Percentiles rank a stretch among this genome's conserved stretches.
Evolutionary conservation across 164 flowering plant species (phyloP).

Genomic region (Cinnamomum chago): DNA sequence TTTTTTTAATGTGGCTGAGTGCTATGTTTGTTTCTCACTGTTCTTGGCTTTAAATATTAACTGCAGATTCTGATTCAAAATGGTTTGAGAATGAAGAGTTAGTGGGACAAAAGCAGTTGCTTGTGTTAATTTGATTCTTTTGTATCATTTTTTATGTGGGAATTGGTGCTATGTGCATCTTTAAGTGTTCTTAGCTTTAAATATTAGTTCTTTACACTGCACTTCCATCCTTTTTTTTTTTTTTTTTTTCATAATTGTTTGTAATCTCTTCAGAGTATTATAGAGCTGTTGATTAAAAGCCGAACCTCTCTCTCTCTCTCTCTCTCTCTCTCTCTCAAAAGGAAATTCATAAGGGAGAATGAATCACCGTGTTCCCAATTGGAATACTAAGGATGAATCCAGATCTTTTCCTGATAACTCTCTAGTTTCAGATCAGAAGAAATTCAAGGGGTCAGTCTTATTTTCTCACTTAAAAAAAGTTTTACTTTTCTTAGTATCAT

Average conservation of each 20-base stretch:
- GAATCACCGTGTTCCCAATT: constrained; percentile 42
- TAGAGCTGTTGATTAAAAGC: constrained; percentile 9
- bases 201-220: not conserved
- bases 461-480: not conserved
- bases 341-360: constrained; percentile 17
- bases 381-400: constrained; percentile 38
- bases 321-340: not conserved
- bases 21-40: too few species aligned
- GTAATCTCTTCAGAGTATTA: not conserved
- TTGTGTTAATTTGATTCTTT: not conserved
- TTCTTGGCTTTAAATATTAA: too few species aligned
- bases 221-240: not conserved
- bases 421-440: constrained; percentile 29
- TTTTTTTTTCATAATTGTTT: not conserved
- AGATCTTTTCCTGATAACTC: constrained; percentile 14
- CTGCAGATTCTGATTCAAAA: not conserved
- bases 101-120: not conserved
- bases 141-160: not conserved
- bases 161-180: not conserved
- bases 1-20: too few species aligned
- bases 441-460: constrained; percentile 32
- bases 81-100: not conserved
- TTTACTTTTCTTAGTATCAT: not conserved
- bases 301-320: not conserved
- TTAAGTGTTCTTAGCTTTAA: constrained; percentile 2